A percentile compares a stretch with the other conserved stretches of the same genome.
Evolutionary conservation across 2,329 filamentous ascomycete genomes (phyloP).

Genomic region (Phialocephala sp.): DNA sequence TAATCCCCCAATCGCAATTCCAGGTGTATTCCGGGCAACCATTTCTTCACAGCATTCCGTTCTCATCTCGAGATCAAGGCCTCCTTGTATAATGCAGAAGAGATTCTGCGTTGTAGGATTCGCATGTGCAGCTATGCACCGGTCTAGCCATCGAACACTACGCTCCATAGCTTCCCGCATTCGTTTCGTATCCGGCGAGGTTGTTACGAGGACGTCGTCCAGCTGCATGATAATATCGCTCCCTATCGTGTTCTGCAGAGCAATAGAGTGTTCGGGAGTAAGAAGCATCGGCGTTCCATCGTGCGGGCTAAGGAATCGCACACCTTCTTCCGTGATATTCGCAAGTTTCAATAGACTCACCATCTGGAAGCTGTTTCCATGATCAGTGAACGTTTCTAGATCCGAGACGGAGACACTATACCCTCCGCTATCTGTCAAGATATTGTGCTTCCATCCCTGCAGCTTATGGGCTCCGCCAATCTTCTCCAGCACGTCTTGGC

Average conservation of each 20-base stretch:
- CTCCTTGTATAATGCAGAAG: slow-evolving; percentile 98
- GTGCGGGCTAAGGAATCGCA: slow-evolving; percentile 94
- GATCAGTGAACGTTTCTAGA: slow-evolving; percentile 29
- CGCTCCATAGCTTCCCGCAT: slow-evolving; percentile 96
- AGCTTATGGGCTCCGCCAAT: slow-evolving; percentile 93
- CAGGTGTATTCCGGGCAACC: slow-evolving; percentile 88
- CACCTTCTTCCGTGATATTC: slow-evolving; percentile 90
- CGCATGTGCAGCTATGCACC: slow-evolving; percentile 89
- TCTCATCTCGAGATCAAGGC: slow-evolving; percentile 85
- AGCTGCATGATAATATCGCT: slow-evolving; percentile 99
- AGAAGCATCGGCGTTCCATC: slow-evolving; percentile 96
- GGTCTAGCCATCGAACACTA: slow-evolving; percentile 93
- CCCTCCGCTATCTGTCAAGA: slow-evolving; percentile 83
- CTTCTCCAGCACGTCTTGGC: slow-evolving; percentile 84
- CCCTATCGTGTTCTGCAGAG: slow-evolving; percentile 93
- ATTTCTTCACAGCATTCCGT: slow-evolving; percentile 84
- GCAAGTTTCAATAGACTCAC: slow-evolving; percentile 93
- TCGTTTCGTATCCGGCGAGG: slow-evolving; percentile 83
- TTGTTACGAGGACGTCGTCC: slow-evolving; percentile 96
- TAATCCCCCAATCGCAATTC: slow-evolving; percentile 93
- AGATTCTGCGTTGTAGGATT: slow-evolving; percentile 86
- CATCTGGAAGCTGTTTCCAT: slow-evolving; percentile 86
- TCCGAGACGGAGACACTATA: slow-evolving; percentile 47
- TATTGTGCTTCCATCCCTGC: slow-evolving; percentile 94
- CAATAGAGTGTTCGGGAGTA: slow-evolving; percentile 96